phyloP scores from a whole-genome alignment of 83 land plant genomes.

The Diphasiastrum complanatum region DNA sequence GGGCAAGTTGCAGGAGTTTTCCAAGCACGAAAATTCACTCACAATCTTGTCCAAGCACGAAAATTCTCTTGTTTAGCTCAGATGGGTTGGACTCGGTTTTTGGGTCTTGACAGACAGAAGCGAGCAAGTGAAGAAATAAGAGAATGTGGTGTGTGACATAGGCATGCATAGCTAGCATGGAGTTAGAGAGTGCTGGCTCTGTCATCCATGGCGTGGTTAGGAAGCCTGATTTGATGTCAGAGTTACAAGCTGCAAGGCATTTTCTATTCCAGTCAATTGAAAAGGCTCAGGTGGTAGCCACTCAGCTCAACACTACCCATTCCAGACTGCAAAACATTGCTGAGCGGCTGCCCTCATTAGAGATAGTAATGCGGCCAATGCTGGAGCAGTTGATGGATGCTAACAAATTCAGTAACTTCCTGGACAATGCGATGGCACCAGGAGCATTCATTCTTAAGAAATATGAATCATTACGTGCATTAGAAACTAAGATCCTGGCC shows the following conservation, averaged over 20 bases:
- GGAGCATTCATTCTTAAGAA: slow-evolving; percentile 60
- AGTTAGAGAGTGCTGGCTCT: too few species aligned
- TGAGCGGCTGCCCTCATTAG: slow-evolving; percentile 49
- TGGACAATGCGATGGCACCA: slow-evolving; percentile 60
- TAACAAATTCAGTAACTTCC: slow-evolving; percentile 37
- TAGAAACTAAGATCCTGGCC: slow-evolving; percentile 40
- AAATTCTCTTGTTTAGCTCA: too few species aligned
- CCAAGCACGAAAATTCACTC: too few species aligned
- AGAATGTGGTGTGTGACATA: too few species aligned
- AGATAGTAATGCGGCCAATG: slow-evolving; percentile 51
- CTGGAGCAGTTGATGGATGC: slow-evolving; percentile 36
- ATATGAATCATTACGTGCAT: slow-evolving; percentile 62
- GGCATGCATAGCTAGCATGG: too few species aligned
- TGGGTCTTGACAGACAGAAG: too few species aligned
- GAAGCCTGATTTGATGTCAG: too few species aligned
- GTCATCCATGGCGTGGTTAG: too few species aligned
- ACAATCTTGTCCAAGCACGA: too few species aligned
- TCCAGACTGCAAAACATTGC: slow-evolving; percentile 54
- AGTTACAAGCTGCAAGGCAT: slow-evolving; percentile 23
- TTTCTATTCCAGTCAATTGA: slow-evolving; percentile 27
- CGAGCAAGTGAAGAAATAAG: too few species aligned
- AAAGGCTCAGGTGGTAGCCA: slow-evolving; percentile 32
- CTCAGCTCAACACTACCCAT: slow-evolving; percentile 28
- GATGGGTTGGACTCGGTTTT: too few species aligned
- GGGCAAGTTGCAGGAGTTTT: too few species aligned